Conservation (phyloP, 2,329 filamentous ascomycete genomes). For the Ceratocystis huliohia region DNA sequence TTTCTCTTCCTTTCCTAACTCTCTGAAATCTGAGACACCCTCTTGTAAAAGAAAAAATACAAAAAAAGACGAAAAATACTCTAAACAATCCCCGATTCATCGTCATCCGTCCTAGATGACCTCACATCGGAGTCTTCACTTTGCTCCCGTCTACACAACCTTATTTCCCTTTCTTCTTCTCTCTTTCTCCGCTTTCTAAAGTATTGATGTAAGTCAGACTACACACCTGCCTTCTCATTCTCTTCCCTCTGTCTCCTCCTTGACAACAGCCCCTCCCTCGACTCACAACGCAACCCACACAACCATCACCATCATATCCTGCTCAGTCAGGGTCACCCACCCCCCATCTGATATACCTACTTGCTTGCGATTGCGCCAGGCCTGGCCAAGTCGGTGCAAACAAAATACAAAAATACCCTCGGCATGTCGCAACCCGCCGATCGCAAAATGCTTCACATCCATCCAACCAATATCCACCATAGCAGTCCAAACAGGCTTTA, state of each 20-base stretch:
- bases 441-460: constrained; percentile 4
- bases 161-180: neutral
- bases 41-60: neutral
- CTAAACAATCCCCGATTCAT: neutral
- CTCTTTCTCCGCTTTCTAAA: neutral
- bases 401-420: neutral
- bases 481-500: neutral
- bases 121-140: neutral
- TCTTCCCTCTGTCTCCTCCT: neutral
- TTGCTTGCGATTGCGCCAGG: neutral
- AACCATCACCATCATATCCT: neutral
- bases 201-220: neutral
- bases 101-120: neutral
- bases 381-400: neutral
- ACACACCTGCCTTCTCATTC: neutral
- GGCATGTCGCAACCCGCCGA: neutral
- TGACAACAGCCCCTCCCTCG: neutral
- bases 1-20: neutral
- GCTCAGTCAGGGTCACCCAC: neutral
- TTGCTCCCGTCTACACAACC: neutral
- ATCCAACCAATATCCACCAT: neutral
- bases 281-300: neutral
- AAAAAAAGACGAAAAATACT: neutral
- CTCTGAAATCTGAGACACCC: neutral
- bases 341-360: neutral